Evolutionary conservation across 1,284 basidiomycete species (phyloP).

Genomic region (Trichosporon faecale): DNA sequence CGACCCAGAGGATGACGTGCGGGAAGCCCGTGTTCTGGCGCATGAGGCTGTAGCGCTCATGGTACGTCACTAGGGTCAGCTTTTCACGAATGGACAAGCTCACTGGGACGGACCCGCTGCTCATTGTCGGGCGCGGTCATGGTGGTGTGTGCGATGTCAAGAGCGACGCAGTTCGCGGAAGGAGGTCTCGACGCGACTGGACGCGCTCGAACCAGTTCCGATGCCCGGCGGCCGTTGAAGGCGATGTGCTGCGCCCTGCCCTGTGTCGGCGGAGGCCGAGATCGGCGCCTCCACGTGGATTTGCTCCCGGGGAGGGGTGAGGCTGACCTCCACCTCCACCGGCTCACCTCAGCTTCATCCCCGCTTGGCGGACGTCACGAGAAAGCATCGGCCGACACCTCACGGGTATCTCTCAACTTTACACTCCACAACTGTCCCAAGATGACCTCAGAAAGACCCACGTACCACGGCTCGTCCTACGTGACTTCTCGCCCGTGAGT

Average conservation of each 20-base stretch:
- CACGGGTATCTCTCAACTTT: not conserved
- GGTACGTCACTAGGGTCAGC: constrained; percentile 28
- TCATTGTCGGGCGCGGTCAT: not conserved
- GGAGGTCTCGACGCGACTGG: not conserved
- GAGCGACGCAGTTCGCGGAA: not conserved
- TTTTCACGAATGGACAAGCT: not conserved
- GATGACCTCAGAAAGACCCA: constrained; percentile 14
- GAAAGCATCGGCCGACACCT: too few relatives aligned
- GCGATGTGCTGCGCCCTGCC: not conserved
- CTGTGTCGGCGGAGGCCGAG: not conserved
- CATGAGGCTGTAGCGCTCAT: constrained; percentile 35
- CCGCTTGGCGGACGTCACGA: not conserved
- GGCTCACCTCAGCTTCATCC: too few relatives aligned
- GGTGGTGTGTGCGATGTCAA: not conserved
- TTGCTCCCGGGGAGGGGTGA: too few relatives aligned
- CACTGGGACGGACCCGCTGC: not conserved
- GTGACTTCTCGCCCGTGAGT: constrained; percentile 35
- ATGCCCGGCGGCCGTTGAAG: not conserved
- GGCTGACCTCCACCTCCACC: too few relatives aligned
- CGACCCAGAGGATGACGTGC: constrained; percentile 26
- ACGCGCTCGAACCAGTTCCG: not conserved
- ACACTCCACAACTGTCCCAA: not conserved
- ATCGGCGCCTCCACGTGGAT: not conserved
- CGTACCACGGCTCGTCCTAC: constrained; percentile 20
- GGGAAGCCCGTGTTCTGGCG: constrained; percentile 33